Evolutionary conservation across 306 rosid genomes (phyloP), one percentile per base, ranked within the genome.

Genomic region (Rubus parviflorus): DNA sequence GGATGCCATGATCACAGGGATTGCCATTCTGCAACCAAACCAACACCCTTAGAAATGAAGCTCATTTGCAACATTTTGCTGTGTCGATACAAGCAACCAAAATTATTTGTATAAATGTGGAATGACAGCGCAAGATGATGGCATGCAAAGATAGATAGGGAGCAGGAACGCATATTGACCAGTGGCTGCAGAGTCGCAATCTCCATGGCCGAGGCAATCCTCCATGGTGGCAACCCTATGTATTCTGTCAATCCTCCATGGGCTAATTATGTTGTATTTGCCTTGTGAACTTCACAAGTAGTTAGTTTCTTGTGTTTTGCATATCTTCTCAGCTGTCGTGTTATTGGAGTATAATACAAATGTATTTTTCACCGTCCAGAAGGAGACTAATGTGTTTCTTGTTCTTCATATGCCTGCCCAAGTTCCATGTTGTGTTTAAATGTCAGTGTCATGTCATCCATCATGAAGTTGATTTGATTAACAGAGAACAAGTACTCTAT

Each of bases 151-250:
- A 23, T 30, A 52, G 60, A 79, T 14, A 17, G 60, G 30, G 40
- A 57, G 75, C 37, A 52, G 60, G 43, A 30, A 61, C 62, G 72
- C 45, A 53, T 51, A 15, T 61, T 41, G 76, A 66, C n/a, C 49
- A 35, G 51, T 74, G 13, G 46, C 25, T 68, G 75, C 52, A 6
- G 66, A 47, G 81, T 79, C 73, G 68, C 75, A 54, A 20, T 52
- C 77, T 47, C 53, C 68, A 56, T 12, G 70, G 23, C 72, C 10
- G 6, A 20, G 40, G 79, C 48, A 48, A 75, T 63, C 54, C 74
- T 58, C 68, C 47, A 20, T 54, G 13, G 78, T 68, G 76, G 83
- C 79, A 72, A 74, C 79, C 81, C 77, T 64, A 60, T 64, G 61
- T 47, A 42, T 42, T 81, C 45, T 35, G 56, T n/a, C 67, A 25